These are phyloP conservation scores for Acanthamoeba pearcei DNA, from an alignment of 208 protist species.

Conservation along the genomic window DNA sequence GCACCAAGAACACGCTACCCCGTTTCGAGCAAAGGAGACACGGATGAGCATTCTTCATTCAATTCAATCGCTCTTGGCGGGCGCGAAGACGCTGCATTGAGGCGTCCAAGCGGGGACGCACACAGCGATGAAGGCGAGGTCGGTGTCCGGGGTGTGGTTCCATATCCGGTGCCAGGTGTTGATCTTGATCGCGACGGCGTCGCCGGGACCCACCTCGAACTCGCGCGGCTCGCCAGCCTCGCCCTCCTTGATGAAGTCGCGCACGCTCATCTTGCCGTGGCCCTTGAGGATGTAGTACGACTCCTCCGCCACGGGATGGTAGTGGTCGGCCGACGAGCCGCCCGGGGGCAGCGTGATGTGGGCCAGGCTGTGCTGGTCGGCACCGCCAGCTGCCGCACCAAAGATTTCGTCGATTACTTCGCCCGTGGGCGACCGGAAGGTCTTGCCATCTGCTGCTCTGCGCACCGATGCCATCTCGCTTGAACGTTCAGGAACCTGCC, in stretches of 20 bases:
- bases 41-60: too few relatives aligned
- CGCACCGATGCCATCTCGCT: neutral
- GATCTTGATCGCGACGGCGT: constrained; percentile 43
- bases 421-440: constrained; percentile 18
- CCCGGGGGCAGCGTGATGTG: constrained; percentile 67
- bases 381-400: neutral
- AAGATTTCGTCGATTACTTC: constrained; percentile 71
- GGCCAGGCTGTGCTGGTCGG: constrained; percentile 66
- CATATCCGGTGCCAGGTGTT: constrained; percentile 69
- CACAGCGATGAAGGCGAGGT: constrained; percentile 66
- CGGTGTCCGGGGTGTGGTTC: constrained; percentile 35
- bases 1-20: too few relatives aligned
- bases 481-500: neutral
- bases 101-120: constrained; percentile 54
- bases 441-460: constrained; percentile 31
- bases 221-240: constrained; percentile 21
- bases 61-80: neutral
- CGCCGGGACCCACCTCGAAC: constrained; percentile 58
- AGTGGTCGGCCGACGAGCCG: constrained; percentile 59
- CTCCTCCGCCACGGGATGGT: constrained; percentile 64
- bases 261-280: constrained; percentile 52
- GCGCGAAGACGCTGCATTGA: constrained; percentile 53
- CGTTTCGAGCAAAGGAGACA: too few relatives aligned
- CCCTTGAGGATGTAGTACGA: constrained; percentile 67
- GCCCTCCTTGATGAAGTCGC: constrained; percentile 39